Evolutionary conservation across 139 green algal species (phyloP).

Genomic region (Picochlorum sp.): DNA sequence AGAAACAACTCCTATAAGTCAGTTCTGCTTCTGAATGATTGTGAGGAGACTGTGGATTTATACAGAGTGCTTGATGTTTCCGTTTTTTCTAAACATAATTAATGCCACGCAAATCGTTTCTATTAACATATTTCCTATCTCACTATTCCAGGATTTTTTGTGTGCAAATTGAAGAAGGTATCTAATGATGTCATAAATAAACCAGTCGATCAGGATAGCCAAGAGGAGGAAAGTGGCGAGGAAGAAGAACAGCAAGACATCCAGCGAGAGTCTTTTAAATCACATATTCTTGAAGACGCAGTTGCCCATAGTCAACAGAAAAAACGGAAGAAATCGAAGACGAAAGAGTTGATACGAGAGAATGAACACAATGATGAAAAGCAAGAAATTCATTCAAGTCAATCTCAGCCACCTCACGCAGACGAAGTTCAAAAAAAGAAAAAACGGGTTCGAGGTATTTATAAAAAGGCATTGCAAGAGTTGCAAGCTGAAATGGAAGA

Average conservation of each 20-base stretch:
- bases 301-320: neutral
- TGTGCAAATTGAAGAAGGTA: conserved; percentile 98
- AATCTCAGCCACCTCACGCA: neutral
- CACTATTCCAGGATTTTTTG: conserved; percentile 85
- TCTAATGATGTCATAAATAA: conserved; percentile 59
- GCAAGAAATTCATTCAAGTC: neutral
- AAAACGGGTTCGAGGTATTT: conserved; percentile 23
- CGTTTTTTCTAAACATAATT: neutral
- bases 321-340: neutral
- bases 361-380: conserved; percentile 1
- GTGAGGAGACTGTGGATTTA: conserved; percentile 12
- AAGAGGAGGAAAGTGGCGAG: conserved; percentile 18
- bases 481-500: conserved; percentile 27
- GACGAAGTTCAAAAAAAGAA: conserved; percentile 5
- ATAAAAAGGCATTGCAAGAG: conserved; percentile 32
- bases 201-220: conserved; percentile 22
- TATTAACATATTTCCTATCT: neutral
- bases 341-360: neutral
- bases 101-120: neutral
- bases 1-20: conserved; percentile 18
- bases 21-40: conserved; percentile 40
- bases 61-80: conserved; percentile 9
- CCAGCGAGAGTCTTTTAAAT: neutral
- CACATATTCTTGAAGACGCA: neutral
- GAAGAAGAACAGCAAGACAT: conserved; percentile 7